Conservation (phyloP, 495 filamentous ascomycete genomes). For the Oidiodendron maius region DNA sequence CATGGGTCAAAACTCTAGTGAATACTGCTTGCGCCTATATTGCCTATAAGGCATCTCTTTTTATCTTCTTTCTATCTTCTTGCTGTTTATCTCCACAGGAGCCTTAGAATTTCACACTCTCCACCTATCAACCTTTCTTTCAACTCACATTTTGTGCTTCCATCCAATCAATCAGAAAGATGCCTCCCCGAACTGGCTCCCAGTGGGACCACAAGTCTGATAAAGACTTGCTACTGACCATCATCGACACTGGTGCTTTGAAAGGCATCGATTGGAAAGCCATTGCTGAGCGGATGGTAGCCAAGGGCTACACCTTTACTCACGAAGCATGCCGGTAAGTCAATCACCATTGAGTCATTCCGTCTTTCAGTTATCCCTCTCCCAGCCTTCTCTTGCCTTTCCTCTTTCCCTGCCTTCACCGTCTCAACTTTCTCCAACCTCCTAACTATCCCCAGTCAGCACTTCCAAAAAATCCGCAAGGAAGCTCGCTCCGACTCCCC, state of each 20-base stretch:
- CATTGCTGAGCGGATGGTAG: conserved; percentile 23
- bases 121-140: background rate
- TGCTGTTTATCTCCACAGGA: too few relatives aligned
- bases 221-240: conserved; percentile 20
- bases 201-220: conserved; percentile 25
- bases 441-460: conserved; percentile 20
- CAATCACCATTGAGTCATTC: background rate
- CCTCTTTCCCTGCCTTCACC: background rate
- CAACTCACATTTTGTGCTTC: too few relatives aligned
- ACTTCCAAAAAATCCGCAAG: conserved; percentile 24
- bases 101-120: background rate
- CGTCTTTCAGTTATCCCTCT: background rate
- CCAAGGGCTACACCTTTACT: conserved; percentile 20
- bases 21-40: too few relatives aligned
- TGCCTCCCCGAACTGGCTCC: conserved; percentile 4
- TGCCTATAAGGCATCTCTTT: too few relatives aligned
- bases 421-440: conserved; percentile 2
- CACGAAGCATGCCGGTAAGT: conserved; percentile 33
- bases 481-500: conserved; percentile 22
- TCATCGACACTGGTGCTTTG: conserved; percentile 15
- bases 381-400: background rate
- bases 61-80: background rate
- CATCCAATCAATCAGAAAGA: background rate
- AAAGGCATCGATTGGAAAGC: conserved; percentile 19
- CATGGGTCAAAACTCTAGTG: too few relatives aligned